Evolutionary conservation across 164 flowering plant species (phyloP).

Genomic region (Kalanchoe fedtschenkoi): DNA sequence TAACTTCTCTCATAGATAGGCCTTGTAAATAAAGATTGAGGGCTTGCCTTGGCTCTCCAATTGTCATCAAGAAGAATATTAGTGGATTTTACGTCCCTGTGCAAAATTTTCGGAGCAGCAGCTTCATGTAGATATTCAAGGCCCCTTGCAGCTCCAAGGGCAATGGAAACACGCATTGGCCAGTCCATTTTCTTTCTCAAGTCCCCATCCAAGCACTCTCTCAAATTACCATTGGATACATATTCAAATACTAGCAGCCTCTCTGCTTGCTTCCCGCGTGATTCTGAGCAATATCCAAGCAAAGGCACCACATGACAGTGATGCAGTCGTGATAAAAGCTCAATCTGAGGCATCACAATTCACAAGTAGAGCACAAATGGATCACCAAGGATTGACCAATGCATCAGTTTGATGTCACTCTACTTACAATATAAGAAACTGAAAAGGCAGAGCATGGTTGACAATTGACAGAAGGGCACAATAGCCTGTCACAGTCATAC

Average conservation of each 20-base stretch:
- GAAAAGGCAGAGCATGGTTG: background rate
- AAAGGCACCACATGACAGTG: conserved; percentile 91
- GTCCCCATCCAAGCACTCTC: conserved; percentile 67
- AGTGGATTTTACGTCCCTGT: conserved; percentile 94
- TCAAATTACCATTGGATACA: conserved; percentile 75
- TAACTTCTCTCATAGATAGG: background rate
- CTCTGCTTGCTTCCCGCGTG: conserved; percentile 56
- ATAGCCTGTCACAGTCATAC: conserved; percentile 22
- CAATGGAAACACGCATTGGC: conserved; percentile 73
- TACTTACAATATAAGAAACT: background rate
- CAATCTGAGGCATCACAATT: conserved; percentile 42
- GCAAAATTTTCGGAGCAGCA: conserved; percentile 92
- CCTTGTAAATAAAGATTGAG: background rate
- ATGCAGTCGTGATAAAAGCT: conserved; percentile 75
- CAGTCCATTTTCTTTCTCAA: conserved; percentile 52
- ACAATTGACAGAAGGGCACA: conserved; percentile 1
- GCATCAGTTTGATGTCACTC: background rate
- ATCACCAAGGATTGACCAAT: background rate
- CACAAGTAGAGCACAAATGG: background rate
- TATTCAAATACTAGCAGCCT: conserved; percentile 83
- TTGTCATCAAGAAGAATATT: conserved; percentile 84
- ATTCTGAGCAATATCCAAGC: conserved; percentile 83
- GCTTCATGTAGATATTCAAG: conserved; percentile 97
- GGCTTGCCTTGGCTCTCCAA: conserved; percentile 69
- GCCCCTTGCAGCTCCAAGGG: conserved; percentile 95